phyloP scores from a whole-genome alignment of 352 stramenopile genomes.

The Globisporangium mamillatum region DNA sequence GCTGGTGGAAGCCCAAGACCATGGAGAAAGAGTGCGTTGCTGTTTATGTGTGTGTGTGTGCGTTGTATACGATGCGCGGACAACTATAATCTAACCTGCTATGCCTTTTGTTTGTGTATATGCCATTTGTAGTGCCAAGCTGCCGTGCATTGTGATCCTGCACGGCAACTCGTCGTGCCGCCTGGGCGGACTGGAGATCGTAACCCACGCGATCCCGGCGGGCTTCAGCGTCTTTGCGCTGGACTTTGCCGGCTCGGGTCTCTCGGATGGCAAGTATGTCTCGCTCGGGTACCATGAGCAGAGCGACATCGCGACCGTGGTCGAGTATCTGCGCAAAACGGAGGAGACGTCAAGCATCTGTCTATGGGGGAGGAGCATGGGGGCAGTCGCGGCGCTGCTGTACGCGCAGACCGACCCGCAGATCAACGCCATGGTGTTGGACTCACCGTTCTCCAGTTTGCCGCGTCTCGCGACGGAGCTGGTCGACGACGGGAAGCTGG shows the following conservation, averaged over 20 bases:
- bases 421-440: conserved; percentile 79
- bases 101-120: neutral
- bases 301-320: conserved; percentile 63
- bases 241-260: conserved; percentile 73
- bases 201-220: conserved; percentile 69
- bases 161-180: conserved; percentile 84
- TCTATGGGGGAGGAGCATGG: conserved; percentile 81
- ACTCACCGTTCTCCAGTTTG: conserved; percentile 81
- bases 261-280: conserved; percentile 81
- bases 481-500: conserved; percentile 79
- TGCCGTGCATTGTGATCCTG: conserved; percentile 76
- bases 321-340: conserved; percentile 61
- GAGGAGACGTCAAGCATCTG: conserved; percentile 57
- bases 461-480: conserved; percentile 68
- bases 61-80: neutral
- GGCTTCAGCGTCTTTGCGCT: conserved; percentile 83
- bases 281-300: conserved; percentile 80
- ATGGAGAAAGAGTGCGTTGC: conserved; percentile 24
- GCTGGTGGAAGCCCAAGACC: conserved; percentile 75
- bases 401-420: conserved; percentile 53
- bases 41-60: neutral
- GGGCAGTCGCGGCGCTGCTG: conserved; percentile 66
- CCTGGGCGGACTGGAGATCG: conserved; percentile 68
- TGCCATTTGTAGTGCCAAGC: conserved; percentile 28
- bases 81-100: neutral